These are phyloP conservation scores for Pichia kluyveri DNA, from an alignment of 805 yeast genomes.

Conservation along the genomic window DNA sequence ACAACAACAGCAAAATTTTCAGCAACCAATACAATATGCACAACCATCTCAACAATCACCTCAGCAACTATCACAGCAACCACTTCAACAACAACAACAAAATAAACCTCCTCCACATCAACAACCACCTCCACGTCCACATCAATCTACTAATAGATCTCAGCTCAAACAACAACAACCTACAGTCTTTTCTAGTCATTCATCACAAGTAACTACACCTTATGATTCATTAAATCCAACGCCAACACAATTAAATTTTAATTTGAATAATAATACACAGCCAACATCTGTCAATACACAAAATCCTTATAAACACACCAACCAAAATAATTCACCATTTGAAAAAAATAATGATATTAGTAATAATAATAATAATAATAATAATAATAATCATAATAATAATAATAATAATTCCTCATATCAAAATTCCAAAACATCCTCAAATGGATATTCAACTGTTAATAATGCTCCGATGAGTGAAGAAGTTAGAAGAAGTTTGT, in stretches of 20 bases:
- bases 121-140: background rate
- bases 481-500: constrained; percentile 25
- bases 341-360: background rate
- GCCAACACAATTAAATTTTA: background rate
- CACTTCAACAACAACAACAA: background rate
- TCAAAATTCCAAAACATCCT: background rate
- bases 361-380: too few relatives aligned
- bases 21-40: background rate
- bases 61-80: background rate
- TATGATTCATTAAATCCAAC: background rate
- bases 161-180: background rate
- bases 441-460: background rate
- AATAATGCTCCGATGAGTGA: constrained; percentile 2
- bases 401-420: too few relatives aligned
- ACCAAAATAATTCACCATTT: too few relatives aligned
- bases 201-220: constrained; percentile 6
- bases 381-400: too few relatives aligned
- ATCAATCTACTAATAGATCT: background rate
- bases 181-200: background rate
- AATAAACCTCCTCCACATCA: background rate
- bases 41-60: too few relatives aligned
- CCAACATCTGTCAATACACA: constrained; percentile 7
- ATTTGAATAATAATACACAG: background rate
- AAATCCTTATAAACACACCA: constrained; percentile 12
- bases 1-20: background rate